These are phyloP conservation scores for Candida wancherniae DNA, from an alignment of 805 yeast species.

Conservation along the genomic window DNA sequence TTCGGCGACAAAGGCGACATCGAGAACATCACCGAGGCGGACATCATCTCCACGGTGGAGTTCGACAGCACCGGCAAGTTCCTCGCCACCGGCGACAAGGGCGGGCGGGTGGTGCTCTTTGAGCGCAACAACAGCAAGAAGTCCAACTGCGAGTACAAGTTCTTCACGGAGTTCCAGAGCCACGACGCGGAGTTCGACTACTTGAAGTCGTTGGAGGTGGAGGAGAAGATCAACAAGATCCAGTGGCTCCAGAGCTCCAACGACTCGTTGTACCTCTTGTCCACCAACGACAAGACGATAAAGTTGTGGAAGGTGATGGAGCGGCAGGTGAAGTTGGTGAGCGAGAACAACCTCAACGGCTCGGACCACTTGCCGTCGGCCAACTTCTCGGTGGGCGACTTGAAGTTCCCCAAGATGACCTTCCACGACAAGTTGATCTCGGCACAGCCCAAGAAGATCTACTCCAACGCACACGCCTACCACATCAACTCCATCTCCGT, in stretches of 20 bases:
- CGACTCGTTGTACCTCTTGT: constrained; percentile 82
- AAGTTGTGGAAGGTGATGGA: constrained; percentile 96
- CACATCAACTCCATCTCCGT: constrained; percentile 94
- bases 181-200: constrained; percentile 99
- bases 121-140: constrained; percentile 76
- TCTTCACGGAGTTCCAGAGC: constrained; percentile 94
- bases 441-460: constrained; percentile 88
- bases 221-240: constrained; percentile 95
- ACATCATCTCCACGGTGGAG: constrained; percentile 94
- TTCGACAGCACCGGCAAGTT: constrained; percentile 93
- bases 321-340: constrained; percentile 84
- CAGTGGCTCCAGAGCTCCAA: constrained; percentile 91
- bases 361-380: constrained; percentile 21
- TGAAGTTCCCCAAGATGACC: constrained; percentile 84
- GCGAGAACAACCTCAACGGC: constrained; percentile 71
- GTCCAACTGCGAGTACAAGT: constrained; percentile 77
- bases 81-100: constrained; percentile 96
- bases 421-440: constrained; percentile 92
- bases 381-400: constrained; percentile 30
- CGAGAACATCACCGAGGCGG: constrained; percentile 93
- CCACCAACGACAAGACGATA: constrained; percentile 97
- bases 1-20: constrained; percentile 98
- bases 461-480: constrained; percentile 95
- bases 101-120: constrained; percentile 94
- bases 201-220: constrained; percentile 91